Percentiles rank a stretch among this genome's conserved stretches.
Evolutionary conservation across 371 early-diverging fungal genomes (phyloP).

Genomic region (Haplosporangium sp.): DNA sequence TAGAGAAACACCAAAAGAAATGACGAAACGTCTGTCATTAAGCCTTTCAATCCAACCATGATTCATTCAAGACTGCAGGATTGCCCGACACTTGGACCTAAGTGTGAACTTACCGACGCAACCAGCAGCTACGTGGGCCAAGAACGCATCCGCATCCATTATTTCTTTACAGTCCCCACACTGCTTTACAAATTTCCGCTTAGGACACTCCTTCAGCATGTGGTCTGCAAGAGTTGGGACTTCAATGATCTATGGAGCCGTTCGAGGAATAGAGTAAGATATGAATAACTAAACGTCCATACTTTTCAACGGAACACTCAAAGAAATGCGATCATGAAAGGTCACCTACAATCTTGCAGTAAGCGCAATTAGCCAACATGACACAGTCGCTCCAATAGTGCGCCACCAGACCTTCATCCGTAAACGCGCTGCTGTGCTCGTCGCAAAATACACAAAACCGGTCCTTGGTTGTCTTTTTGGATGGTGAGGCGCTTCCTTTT

Average conservation of each 20-base stretch:
- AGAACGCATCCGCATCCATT: constrained; percentile 69
- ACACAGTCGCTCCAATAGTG: constrained; percentile 87
- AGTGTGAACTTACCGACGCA: constrained; percentile 56
- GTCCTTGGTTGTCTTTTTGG: constrained; percentile 14
- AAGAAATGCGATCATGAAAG: background rate
- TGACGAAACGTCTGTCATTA: background rate
- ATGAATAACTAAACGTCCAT: too few species aligned
- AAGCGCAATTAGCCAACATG: constrained; percentile 74
- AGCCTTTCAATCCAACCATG: background rate
- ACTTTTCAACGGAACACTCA: too few species aligned
- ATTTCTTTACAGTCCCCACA: constrained; percentile 76
- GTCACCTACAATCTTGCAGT: constrained; percentile 74
- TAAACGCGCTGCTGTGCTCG: constrained; percentile 71
- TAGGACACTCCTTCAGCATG: constrained; percentile 74
- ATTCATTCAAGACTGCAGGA: background rate
- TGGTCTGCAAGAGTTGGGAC: constrained; percentile 76
- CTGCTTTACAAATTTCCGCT: constrained; percentile 65
- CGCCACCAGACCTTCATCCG: constrained; percentile 75
- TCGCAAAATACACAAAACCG: constrained; percentile 83
- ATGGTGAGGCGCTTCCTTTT: background rate
- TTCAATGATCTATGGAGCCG: constrained; percentile 71
- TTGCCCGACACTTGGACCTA: background rate
- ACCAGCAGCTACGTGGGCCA: constrained; percentile 64
- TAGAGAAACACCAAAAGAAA: background rate
- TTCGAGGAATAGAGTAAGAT: background rate